Base-by-base conservation (phyloP, 768 basidiomycete genomes). In the Filobasidium floriforme region DNA sequence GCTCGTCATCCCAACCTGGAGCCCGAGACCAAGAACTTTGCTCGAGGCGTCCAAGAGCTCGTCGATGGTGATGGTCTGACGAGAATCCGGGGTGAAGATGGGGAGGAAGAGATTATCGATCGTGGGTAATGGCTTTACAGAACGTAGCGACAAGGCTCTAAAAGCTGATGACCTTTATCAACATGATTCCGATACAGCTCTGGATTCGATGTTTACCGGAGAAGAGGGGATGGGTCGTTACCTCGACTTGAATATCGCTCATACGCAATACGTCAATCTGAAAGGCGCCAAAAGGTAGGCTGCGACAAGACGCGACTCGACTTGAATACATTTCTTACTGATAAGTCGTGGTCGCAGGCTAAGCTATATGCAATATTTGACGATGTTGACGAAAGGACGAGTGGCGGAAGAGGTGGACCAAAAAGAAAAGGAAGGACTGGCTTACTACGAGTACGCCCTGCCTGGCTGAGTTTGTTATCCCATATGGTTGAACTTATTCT, bases 221-320 rank as follows among this genome's bases (percentile, higher is more conserved):
- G 94, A 98, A 81, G 96, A 99, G 76, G 84, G 84, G 9, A 90
- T 93, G 71, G 96, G 96, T 61, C 89, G 89, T 79, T 97, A 94
- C 76, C 84, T 98, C 68, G 96, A 99, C 78, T 78, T 99, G 65
- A 90, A 98, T 77, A 82, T 86, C 60, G 87, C 89, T 66, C 96
- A 98, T 73, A 85, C 88, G 59, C 82, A 88, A 59, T 98, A 89
- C 80, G 87, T 85, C 81, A 99, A 99, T 79, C 79, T 99, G 70
- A 90, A 89, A 80, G 85, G 87, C 66, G 84, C 92, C 59, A 70
- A 68, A 29, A 41, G 72, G 71, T 59, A 18, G 54, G 62, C 68
- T 63, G 1, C 1, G 22, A 9, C 32, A 37, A 37, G 9, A 4
- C 37, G 9, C 52, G 68, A 9, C 9, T 37, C 9, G 32, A 9